Conservation (phyloP, 306 rosid genomes). For the Mimosa bimucronata region DNA sequence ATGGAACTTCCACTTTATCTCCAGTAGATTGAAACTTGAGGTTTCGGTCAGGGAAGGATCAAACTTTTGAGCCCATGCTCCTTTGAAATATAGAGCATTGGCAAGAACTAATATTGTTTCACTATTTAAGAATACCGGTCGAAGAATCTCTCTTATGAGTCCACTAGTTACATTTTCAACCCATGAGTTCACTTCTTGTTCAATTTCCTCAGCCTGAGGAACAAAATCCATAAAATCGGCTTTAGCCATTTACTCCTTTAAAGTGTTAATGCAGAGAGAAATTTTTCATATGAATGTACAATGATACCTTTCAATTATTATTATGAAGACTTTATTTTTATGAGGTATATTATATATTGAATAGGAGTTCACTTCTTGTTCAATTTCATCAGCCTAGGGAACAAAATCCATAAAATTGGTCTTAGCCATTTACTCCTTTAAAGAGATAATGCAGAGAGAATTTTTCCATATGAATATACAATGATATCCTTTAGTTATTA, state of each 20-base stretch:
- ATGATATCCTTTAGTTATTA: too few species aligned
- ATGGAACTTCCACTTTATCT: slow-evolving; percentile 13
- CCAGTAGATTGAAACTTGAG: slow-evolving; percentile 34
- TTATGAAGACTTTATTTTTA: too few species aligned
- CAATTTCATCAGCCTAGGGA: neutral
- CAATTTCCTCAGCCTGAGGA: neutral
- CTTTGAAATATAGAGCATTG: slow-evolving; percentile 41
- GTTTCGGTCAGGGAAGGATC: neutral
- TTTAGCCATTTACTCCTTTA: too few species aligned
- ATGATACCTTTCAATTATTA: too few species aligned
- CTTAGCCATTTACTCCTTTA: too few species aligned
- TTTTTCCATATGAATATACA: too few species aligned
- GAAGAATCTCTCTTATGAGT: neutral
- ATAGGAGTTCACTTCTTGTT: slow-evolving; percentile 26
- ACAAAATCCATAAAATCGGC: neutral
- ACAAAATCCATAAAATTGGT: neutral
- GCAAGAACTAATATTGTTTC: slow-evolving; percentile 21
- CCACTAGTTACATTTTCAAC: slow-evolving; percentile 30
- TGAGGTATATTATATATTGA: too few species aligned
- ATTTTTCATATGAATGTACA: too few species aligned
- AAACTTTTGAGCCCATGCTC: slow-evolving; percentile 32
- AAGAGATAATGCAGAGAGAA: too few species aligned
- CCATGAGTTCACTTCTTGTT: slow-evolving; percentile 32
- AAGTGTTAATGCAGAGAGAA: too few species aligned
- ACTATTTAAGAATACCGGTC: neutral